Evolutionary conservation across 352 stramenopile genomes (phyloP).

Genomic region (Blastocystis sp.): DNA sequence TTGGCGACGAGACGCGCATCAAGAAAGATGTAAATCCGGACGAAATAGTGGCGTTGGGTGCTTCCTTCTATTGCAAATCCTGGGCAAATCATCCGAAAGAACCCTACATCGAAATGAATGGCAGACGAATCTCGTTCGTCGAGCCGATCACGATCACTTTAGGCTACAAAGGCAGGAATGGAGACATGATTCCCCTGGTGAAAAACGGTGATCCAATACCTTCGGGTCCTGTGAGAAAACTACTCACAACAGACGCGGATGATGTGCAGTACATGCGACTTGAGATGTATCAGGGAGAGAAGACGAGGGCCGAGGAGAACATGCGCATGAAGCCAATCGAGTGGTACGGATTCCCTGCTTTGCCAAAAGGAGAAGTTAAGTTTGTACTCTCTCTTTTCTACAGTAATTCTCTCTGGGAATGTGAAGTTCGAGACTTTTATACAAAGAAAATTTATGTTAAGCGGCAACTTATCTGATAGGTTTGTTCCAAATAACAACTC

Average conservation of each 20-base stretch:
- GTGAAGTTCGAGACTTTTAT: not conserved
- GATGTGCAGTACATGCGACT: not conserved
- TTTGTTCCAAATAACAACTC: no score
- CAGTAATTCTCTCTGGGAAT: not conserved
- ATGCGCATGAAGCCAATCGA: not conserved
- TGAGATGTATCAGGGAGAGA: not conserved
- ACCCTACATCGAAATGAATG: not conserved
- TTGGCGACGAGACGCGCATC: not conserved
- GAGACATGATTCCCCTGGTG: not conserved
- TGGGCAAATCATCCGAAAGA: constrained; percentile 70
- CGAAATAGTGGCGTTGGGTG: not conserved
- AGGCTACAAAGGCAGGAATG: not conserved
- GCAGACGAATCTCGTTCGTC: not conserved
- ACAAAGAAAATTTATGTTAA: not conserved
- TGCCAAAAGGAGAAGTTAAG: not conserved
- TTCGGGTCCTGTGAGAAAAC: not conserved
- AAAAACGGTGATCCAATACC: not conserved
- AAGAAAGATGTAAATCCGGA: not conserved
- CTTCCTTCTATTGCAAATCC: not conserved
- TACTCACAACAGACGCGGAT: not conserved
- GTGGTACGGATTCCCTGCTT: not conserved
- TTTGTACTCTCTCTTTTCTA: not conserved
- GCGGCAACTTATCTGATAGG: not conserved
- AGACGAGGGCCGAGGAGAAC: not conserved
- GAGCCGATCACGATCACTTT: not conserved